Base-by-base conservation (phyloP, 2,329 filamentous ascomycete species). In the Pseudogymnoascus sp. region DNA sequence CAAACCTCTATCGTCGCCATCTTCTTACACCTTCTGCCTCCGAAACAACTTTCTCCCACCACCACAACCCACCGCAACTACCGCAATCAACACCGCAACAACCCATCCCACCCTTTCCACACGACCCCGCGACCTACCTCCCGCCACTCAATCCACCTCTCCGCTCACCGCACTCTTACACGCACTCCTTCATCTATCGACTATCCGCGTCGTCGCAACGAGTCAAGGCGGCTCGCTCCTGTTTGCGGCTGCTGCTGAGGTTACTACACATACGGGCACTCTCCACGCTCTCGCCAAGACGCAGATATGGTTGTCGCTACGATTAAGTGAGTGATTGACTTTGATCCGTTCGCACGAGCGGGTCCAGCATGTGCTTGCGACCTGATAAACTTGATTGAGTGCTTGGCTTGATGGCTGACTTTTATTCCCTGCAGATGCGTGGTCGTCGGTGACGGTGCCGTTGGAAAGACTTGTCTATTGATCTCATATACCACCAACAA, bases 401-500 rank as follows among this genome's bases (percentile, higher is more conserved):
- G n/a, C n/a, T n/a, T n/a, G n/a, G 25, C 36, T 55, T 21, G 33
- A 62, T 39, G 35, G 66, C 66, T 69, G 65, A 67, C 62, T 72
- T 69, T 69, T 65, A 66, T 65, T 65, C 31, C 48, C 62, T 64
- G 58, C 69, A 99, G 94, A 80, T 99, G 94, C 80, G 94, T 99
- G 73, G 94, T 99, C 70, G 94, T 99, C 72, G 94, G 94, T 76
- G 94, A 99, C 78, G 94, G 94, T 92, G 94, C 94, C 68, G 94
- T 99, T 70, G 94, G 94, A 77, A 99, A 99, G 84, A 99, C 94
- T 69, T 99, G 94, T 79, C 86, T 99, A 67, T 86, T 99, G 74
- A 99, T 99, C 80, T 96, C 91, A 76, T 99, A 99, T 79, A 99
- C 94, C 67, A 99, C 94, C 67, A 99, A 99, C 84, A 97, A 97